Evolutionary conservation across 2,329 filamentous ascomycete species (phyloP).

Genomic region (Tolypocladium nubicola): DNA sequence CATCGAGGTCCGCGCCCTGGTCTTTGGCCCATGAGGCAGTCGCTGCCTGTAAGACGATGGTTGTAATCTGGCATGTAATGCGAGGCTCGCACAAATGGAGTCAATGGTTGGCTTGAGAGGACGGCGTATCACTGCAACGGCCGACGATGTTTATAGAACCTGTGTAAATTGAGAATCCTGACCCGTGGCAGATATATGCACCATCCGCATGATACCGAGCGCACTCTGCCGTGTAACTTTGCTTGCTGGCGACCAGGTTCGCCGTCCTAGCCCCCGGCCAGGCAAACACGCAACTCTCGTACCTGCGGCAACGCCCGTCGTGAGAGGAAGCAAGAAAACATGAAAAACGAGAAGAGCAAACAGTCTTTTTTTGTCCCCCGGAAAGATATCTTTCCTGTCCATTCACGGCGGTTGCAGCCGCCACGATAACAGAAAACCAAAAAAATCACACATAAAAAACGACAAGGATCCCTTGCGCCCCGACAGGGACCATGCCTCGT

Average conservation of each 20-base stretch:
- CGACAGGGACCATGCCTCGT: no score
- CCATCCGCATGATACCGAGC: not conserved
- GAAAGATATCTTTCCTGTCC: not conserved
- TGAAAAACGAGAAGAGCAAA: not conserved
- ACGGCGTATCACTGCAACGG: not conserved
- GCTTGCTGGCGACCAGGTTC: not conserved
- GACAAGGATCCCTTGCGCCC: not conserved
- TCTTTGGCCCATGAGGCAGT: conserved; percentile 52
- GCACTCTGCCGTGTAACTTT: not conserved
- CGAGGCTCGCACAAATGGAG: not conserved
- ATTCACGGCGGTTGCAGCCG: not conserved
- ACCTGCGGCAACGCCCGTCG: not conserved
- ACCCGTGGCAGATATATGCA: not conserved
- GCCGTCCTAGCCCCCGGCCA: not conserved
- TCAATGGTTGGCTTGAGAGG: not conserved
- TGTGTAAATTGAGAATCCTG: not conserved
- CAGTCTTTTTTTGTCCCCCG: not conserved
- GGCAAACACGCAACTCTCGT: not conserved
- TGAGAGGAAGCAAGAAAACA: not conserved
- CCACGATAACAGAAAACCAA: not conserved
- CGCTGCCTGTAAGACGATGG: not conserved
- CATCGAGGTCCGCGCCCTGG: conserved; percentile 78
- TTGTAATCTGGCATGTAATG: not conserved
- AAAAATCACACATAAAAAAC: not conserved
- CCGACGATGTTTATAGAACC: not conserved